Evolutionary conservation across 768 basidiomycete species (phyloP), one percentile per base, ranked within the genome.

Genomic region (Roridomyces roridus): DNA sequence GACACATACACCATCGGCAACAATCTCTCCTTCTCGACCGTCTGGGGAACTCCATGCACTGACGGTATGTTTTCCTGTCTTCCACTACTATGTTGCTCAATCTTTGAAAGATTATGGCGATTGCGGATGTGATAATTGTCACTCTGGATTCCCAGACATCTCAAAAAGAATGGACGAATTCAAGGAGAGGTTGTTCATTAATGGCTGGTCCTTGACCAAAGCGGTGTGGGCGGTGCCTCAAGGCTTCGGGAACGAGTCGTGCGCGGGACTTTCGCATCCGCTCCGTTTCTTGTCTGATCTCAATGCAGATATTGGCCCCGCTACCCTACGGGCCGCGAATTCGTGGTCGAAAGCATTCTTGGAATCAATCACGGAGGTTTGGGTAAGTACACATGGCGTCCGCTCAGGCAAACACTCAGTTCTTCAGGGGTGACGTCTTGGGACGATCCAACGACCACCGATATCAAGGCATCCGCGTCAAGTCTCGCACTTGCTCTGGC

Each of bases 191-290:
- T 64, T 87, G 15, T 80, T 83, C 57, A 76, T 82, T 44, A 81
- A 87, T 59, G 88, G 87, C 2, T 88, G 88, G 85, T 85, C 86
- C 60, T 74, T 83, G 11, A 83, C 79, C 6, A 86, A 89, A 67
- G 81, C 87, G 1, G 79, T 91, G 0, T 92, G 91, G 92, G 85
- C 86, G 2, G 91, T 92, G 1, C 88, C 90, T 0, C 91, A 93
- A 70, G 90, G 81, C 0, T 93, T 93, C 66, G 88, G 89, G 24
- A 80, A 80, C 52, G 71, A 72, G 35, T 82, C 82, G 72, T 89
- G 72, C 60, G 34, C n/a, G n/a, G n/a, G n/a, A n/a, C 72, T 24
- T 10, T 10, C 18, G 28, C 4, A 26, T 34, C 35, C 14, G 26
- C 34, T 45, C 20, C 21, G 28, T 12, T 11, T 41, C 10, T 18